Evolutionary conservation across 2,329 filamentous ascomycete species (phyloP).

Genomic region (Gnomoniopsis smithogilvyi): DNA sequence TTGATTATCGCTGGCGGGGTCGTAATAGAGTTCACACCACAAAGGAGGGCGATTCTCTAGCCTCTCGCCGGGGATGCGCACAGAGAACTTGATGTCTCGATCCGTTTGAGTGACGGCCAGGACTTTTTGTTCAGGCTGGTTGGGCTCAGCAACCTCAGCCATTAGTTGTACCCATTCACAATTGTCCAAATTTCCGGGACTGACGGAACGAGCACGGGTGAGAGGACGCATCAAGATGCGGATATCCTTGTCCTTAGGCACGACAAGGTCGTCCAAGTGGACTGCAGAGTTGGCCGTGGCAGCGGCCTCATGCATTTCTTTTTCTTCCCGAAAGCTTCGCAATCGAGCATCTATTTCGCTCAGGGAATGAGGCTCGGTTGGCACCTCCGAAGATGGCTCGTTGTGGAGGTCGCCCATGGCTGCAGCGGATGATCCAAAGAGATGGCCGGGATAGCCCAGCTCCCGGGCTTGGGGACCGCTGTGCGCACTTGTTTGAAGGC

Average conservation of each 20-base stretch:
- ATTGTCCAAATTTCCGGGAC: slow-evolving; percentile 50
- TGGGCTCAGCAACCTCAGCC: slow-evolving; percentile 49
- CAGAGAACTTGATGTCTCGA: slow-evolving; percentile 58
- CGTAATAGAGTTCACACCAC: slow-evolving; percentile 61
- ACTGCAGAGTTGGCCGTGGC: slow-evolving; percentile 39
- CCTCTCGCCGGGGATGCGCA: slow-evolving; percentile 50
- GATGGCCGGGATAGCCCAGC: slow-evolving; percentile 8
- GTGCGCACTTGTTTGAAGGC: slow-evolving; percentile 1
- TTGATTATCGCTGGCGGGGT: slow-evolving; percentile 56
- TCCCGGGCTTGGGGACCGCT: neutral
- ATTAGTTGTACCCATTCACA: slow-evolving; percentile 55
- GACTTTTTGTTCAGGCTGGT: slow-evolving; percentile 53
- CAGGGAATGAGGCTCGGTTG: slow-evolving; percentile 51
- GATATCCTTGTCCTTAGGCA: slow-evolving; percentile 47
- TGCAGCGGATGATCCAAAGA: slow-evolving; percentile 16
- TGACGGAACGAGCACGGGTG: slow-evolving; percentile 51
- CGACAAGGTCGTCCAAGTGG: slow-evolving; percentile 49
- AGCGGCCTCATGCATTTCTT: slow-evolving; percentile 28
- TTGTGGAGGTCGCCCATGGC: slow-evolving; percentile 45
- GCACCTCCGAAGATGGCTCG: slow-evolving; percentile 19
- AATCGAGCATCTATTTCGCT: slow-evolving; percentile 52
- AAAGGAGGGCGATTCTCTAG: slow-evolving; percentile 44
- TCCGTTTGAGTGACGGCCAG: slow-evolving; percentile 59
- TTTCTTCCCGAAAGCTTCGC: slow-evolving; percentile 42
- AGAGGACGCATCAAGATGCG: slow-evolving; percentile 56